A percentile compares a stretch with the other conserved stretches of the same genome.
phyloP scores from a whole-genome alignment of 768 basidiomycete species.

The Sistotremastrum niveocremeum region DNA sequence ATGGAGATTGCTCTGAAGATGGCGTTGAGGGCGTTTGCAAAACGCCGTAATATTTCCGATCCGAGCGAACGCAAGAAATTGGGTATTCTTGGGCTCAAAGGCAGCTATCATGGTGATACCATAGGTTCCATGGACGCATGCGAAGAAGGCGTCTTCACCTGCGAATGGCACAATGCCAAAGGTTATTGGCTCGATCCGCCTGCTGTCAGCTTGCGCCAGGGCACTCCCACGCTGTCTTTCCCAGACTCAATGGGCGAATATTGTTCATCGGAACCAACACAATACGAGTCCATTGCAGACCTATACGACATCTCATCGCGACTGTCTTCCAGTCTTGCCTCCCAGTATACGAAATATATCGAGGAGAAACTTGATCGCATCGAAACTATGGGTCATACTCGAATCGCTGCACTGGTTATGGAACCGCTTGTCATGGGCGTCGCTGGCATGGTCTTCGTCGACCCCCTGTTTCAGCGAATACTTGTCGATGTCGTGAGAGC shows the following conservation, averaged over 20 bases:
- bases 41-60: conserved; percentile 21
- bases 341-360: conserved; percentile 49
- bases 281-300: conserved; percentile 32
- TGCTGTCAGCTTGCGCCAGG: conserved; percentile 53
- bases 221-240: conserved; percentile 37
- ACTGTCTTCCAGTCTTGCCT: conserved; percentile 45
- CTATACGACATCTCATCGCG: conserved; percentile 63
- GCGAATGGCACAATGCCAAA: conserved; percentile 90
- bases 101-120: conserved; percentile 96
- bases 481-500: conserved; percentile 59
- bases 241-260: conserved; percentile 31
- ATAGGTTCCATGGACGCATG: conserved; percentile 96
- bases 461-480: conserved; percentile 88
- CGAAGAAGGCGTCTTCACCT: conserved; percentile 75
- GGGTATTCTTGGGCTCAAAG: conserved; percentile 75
- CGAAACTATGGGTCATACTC: conserved; percentile 23
- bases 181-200: conserved; percentile 94
- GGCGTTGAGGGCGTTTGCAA: conserved; percentile 64
- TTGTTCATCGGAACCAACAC: not conserved
- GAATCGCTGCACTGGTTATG: conserved; percentile 64
- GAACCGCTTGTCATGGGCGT: conserved; percentile 93
- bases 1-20: conserved; percentile 98
- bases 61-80: conserved; percentile 33
- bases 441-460: conserved; percentile 94
- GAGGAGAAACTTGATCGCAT: conserved; percentile 34